Conservation (phyloP, 1,284 basidiomycete species). For the Cutaneotrichosporon curvatum region DNA sequence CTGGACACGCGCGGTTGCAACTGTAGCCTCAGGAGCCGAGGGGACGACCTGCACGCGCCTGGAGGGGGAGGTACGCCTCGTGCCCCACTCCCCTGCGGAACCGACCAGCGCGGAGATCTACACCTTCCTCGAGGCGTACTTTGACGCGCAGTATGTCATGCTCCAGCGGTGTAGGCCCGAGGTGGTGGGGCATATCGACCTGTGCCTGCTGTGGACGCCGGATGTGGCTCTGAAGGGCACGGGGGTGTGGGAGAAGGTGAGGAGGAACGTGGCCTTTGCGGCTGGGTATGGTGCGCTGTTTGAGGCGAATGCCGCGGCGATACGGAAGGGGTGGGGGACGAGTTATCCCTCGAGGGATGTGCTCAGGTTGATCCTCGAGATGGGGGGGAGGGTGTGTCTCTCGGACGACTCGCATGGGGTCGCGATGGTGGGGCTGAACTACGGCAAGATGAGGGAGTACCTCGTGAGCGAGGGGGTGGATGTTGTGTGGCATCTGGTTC, state of each 20-base stretch:
- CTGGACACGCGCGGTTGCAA: constrained; percentile 27
- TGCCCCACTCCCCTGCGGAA: constrained; percentile 33
- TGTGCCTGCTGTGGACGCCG: constrained; percentile 74
- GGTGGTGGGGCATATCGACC: constrained; percentile 87
- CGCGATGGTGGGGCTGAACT: constrained; percentile 80
- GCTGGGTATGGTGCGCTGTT: constrained; percentile 82
- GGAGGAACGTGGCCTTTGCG: constrained; percentile 69
- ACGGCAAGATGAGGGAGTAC: constrained; percentile 61
- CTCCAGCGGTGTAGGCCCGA: constrained; percentile 69
- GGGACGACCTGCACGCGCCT: constrained; percentile 1
- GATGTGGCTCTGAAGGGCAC: constrained; percentile 48
- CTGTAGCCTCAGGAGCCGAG: not conserved
- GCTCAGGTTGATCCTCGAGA: constrained; percentile 62
- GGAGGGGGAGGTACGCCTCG: constrained; percentile 41
- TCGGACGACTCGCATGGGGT: constrained; percentile 97
- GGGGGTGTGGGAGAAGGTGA: constrained; percentile 61
- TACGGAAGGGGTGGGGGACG: constrained; percentile 81
- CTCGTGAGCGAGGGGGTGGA: constrained; percentile 56
- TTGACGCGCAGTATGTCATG: constrained; percentile 72
- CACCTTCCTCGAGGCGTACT: constrained; percentile 60
- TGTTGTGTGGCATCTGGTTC: constrained; percentile 62
- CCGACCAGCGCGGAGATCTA: constrained; percentile 16
- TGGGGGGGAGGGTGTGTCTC: constrained; percentile 68
- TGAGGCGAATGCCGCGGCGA: constrained; percentile 86
- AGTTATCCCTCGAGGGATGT: constrained; percentile 78